These are phyloP conservation scores for Aspergillus piperis DNA, from an alignment of 2,329 filamentous ascomycete species.

Conservation along the genomic window DNA sequence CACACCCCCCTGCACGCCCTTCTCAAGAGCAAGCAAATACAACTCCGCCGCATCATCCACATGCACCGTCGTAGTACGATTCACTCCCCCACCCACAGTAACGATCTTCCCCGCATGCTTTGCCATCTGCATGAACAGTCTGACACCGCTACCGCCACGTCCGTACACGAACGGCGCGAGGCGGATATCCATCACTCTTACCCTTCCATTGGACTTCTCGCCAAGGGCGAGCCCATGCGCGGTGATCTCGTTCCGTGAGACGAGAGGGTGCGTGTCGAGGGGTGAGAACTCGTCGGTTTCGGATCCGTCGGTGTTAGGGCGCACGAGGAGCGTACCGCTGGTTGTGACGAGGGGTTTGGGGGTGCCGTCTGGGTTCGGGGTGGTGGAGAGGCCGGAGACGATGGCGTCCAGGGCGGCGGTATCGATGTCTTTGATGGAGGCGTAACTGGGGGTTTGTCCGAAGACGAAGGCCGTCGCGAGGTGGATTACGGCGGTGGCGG, in stretches of 20 bases:
- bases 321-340: conserved; percentile 37
- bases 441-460: conserved; percentile 28
- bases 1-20: conserved; percentile 35
- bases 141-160: conserved; percentile 25
- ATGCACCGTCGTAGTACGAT: conserved; percentile 43
- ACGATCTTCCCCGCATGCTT: conserved; percentile 33
- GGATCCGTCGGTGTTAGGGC: conserved; percentile 18
- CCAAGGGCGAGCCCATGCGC: conserved; percentile 21
- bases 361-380: too few species aligned
- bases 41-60: conserved; percentile 41
- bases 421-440: conserved; percentile 31
- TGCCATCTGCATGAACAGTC: conserved; percentile 28
- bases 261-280: conserved; percentile 15
- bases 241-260: too few species aligned
- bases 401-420: conserved; percentile 41
- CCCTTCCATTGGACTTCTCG: conserved; percentile 10
- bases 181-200: conserved; percentile 34
- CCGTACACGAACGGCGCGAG: conserved; percentile 46
- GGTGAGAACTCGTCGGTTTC: conserved; percentile 32
- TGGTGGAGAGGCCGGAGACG: conserved; percentile 27
- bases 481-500: conserved; percentile 44
- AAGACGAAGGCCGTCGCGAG: conserved; percentile 49
- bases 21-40: conserved; percentile 44
- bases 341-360: conserved; percentile 39
- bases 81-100: conserved; percentile 32